A percentile compares a stretch with the other conserved stretches of the same genome.
Conservation (phyloP, 2,329 filamentous ascomycete species). For the Cercospora citrullina region DNA sequence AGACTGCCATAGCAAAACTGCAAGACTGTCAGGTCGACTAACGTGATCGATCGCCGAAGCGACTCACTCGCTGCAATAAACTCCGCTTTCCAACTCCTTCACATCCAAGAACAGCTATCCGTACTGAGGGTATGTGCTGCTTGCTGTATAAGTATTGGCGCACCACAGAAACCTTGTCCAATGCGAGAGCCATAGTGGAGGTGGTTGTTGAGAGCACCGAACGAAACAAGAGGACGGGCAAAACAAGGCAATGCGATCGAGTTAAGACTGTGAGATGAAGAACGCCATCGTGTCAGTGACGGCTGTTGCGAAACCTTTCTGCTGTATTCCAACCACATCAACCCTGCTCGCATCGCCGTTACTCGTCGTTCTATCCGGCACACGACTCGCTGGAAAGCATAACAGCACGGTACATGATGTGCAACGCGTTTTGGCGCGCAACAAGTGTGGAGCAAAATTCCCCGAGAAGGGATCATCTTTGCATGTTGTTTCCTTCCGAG, state of each 20-base stretch:
- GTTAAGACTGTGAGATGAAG: neutral
- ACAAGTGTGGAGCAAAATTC: neutral
- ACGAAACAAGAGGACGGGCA: neutral
- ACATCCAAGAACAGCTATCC: slow-evolving; percentile 15
- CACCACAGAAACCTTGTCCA: slow-evolving; percentile 13
- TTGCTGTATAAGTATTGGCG: slow-evolving; percentile 18
- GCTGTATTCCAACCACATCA: neutral
- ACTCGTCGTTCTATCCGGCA: neutral
- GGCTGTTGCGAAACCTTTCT: neutral
- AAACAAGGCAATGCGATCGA: neutral
- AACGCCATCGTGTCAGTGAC: neutral
- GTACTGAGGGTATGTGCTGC: slow-evolving; percentile 15
- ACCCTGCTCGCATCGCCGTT: neutral
- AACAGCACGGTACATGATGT: neutral
- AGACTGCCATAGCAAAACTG: slow-evolving; percentile 19
- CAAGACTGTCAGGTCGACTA: neutral
- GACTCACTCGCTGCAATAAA: slow-evolving; percentile 14
- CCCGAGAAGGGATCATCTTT: neutral
- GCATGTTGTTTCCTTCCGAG: neutral
- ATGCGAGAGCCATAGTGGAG: slow-evolving; percentile 11
- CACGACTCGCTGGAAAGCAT: neutral
- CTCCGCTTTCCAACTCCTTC: slow-evolving; percentile 18
- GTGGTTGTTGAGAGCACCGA: neutral
- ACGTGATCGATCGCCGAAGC: neutral
- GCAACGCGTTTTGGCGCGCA: neutral